Percentiles rank a stretch among this genome's conserved stretches.
Evolutionary conservation across 257 asterid genomes (phyloP).

Genomic region (Salvia hispanica): DNA sequence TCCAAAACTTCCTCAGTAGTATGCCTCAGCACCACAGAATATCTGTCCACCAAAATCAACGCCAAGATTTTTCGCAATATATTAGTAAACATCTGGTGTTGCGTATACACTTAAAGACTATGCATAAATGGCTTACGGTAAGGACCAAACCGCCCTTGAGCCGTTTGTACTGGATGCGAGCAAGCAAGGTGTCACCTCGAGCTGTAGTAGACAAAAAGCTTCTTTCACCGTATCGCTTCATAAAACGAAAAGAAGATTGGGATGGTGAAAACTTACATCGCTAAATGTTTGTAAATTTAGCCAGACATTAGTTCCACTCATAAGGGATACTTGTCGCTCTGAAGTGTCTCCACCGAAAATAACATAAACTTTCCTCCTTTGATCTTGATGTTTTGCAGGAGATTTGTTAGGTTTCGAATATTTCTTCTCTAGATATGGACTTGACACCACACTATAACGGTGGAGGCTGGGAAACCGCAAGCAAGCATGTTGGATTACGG

Average conservation of each 20-base stretch:
- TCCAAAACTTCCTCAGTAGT: slow-evolving; percentile 94
- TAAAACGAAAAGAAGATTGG: not conserved
- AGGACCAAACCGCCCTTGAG: slow-evolving; percentile 71
- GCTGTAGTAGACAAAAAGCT: slow-evolving; percentile 49
- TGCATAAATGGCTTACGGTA: slow-evolving; percentile 64
- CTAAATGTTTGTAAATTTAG: slow-evolving; percentile 74
- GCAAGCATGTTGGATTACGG: slow-evolving; percentile 81
- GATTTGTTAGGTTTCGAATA: slow-evolving; percentile 41
- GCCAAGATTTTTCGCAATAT: too few relatives aligned
- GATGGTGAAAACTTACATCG: slow-evolving; percentile 59
- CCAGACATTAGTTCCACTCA: slow-evolving; percentile 98
- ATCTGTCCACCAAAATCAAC: slow-evolving; percentile 46
- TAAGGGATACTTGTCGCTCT: slow-evolving; percentile 90
- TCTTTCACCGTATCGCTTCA: not conserved
- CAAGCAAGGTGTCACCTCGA: slow-evolving; percentile 83
- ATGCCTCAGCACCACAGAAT: slow-evolving; percentile 87
- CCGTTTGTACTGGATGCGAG: slow-evolving; percentile 52
- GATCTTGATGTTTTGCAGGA: slow-evolving; percentile 33
- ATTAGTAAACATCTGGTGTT: not conserved
- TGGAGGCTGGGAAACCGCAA: slow-evolving; percentile 67
- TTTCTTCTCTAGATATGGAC: slow-evolving; percentile 41
- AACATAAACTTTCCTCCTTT: slow-evolving; percentile 57
- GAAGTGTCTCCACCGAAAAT: slow-evolving; percentile 88
- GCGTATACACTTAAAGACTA: not conserved
- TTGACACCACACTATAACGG: slow-evolving; percentile 46